Base-by-base conservation (phyloP, 306 rosid genomes). In the barrel medic (Medicago truncatula) region DNA sequence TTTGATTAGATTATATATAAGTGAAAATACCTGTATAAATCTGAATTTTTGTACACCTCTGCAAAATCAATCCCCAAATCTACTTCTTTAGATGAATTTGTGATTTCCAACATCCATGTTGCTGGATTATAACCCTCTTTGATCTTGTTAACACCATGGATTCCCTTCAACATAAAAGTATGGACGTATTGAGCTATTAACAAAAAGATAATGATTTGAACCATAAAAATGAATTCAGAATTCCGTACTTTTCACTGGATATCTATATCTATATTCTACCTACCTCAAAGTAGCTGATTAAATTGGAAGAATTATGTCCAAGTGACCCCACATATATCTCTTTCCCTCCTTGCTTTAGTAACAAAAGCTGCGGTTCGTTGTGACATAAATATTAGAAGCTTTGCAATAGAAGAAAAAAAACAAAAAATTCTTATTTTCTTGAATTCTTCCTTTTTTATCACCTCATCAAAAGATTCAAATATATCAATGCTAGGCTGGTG, bases 401-500 rank as follows among this genome's bases (percentile, higher is more conserved):
- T 20, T 49, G 15, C 31, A 67, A 65, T 71, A 61, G 59, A 50
- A 59, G 70, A 75, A 61, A 71, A 23, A 21, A 31, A 43, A 58
- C 16, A 8, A 34, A 38, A 38, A 74, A 46, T 13, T 75, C 23
- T 39, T 43, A 7, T 36, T 52, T 43, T 46, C n/a, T 65, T 52
- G 28, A 31, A 0, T 21, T 20, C 11, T 44, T 9, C 15, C 6
- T 34, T 34, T 9, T 10, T 13, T 39, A 6, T 79, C 21, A 88
- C 92, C 92, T 88, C 92, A 82, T 88, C 92, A 39, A 86, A 88
- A 62, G 92, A 84, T 61, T 88, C 92, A 74, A 88, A 88, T 66
- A 88, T 83, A 54, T 88, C 92, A 77, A 88, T 88, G 83, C 92
- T 88, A 47, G 92, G 92, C 44, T 88, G 92, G 73, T 88, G 92